Evolutionary conservation across 2,329 filamentous ascomycete species (phyloP), one percentile per base, ranked within the genome.

Genomic region (Aphanoascus verrucosus): DNA sequence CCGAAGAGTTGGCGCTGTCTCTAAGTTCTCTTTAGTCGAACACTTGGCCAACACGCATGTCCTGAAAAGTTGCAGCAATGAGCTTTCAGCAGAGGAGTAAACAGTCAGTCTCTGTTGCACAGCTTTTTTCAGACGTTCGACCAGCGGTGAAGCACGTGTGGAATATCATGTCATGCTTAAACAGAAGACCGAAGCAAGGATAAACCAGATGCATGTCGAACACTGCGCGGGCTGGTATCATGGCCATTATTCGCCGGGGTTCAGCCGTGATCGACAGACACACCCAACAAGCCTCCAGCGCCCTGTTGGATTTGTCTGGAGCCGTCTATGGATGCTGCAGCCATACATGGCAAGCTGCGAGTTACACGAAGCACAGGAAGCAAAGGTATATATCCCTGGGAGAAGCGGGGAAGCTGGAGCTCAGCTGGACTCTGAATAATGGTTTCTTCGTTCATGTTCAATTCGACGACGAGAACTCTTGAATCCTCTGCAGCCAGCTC

Each of bases 381-480:
- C 17, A 34, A 8, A 19, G 19, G 20, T 20, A 31, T 6, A 23
- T 49, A 42, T 42, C 47, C 23, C 20, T 49, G 17, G 47, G 28
- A 40, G 31, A 42, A 15, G 47, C 35, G 47, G 47, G 47, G 47
- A 41, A 41, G 34, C 47, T 42, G 34, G 35, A 49, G 23, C 46
- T 41, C 31, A 35, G 44, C 19, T 35, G 28, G 8, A 4, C 19
- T 42, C 12, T 45, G 19, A n/a, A n/a, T n/a, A n/a, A n/a, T n/a
- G 3, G 23, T 28, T 7, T 28, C 23, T n/a, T 28, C 23, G 23
- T 28, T 28, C 23, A 28, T 28, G 23, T 28, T 28, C 23, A 7
- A 3, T 7, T 7, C 23, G 23, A 4, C 7, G 23, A 4, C 23
- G 23, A 28, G 23, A 28, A 7, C 7, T 7, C 23, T 7, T 28